Conservation (phyloP, 495 filamentous ascomycete genomes). For the Xylaria palmicola region DNA sequence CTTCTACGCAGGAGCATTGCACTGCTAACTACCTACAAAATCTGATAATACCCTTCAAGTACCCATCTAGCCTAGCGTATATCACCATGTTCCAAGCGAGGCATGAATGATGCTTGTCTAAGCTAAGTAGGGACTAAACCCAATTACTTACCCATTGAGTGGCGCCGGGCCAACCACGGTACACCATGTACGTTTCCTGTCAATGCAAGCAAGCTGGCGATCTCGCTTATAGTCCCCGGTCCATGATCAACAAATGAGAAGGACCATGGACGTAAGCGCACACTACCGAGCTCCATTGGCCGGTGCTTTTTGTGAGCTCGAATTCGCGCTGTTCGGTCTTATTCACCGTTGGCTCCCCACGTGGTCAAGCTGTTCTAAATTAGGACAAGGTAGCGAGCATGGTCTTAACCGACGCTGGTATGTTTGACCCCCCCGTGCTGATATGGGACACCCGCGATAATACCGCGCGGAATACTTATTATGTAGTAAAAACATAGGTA, state of each 20-base stretch:
- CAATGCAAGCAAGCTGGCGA: not conserved
- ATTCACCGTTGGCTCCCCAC: too few species aligned
- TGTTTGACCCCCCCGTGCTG: not conserved
- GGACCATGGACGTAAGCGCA: not conserved
- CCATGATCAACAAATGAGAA: not conserved
- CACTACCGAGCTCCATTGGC: slow-evolving; percentile 1
- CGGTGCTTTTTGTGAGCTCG: not conserved
- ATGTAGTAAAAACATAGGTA: not conserved
- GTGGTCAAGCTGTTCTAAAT: not conserved
- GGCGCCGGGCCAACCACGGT: not conserved
- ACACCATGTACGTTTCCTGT: not conserved
- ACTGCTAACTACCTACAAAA: too few species aligned
- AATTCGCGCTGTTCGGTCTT: not conserved
- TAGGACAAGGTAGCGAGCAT: not conserved
- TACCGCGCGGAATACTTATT: too few species aligned
- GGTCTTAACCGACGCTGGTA: not conserved
- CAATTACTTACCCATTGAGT: too few species aligned
- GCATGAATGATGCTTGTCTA: not conserved
- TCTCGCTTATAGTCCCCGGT: slow-evolving; percentile 1
- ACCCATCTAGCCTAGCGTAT: not conserved
- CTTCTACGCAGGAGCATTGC: not conserved
- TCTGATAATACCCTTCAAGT: too few species aligned
- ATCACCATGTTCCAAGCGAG: slow-evolving; percentile 2
- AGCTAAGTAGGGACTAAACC: too few species aligned
- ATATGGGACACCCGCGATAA: not conserved